Conservation (phyloP, 2,329 filamentous ascomycete genomes). For the Stachybotrys elegans region DNA sequence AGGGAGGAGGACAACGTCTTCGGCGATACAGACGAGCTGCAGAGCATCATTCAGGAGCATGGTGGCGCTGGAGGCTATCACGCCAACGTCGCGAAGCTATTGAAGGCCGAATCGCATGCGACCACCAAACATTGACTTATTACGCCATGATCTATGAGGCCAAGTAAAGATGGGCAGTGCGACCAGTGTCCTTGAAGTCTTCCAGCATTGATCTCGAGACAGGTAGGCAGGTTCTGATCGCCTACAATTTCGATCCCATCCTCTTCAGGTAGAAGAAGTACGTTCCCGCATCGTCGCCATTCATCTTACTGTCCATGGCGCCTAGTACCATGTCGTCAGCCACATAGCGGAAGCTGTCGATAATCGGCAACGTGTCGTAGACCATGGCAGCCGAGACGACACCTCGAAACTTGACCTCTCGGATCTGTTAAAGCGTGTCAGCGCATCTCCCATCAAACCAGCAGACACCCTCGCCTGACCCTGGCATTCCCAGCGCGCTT, state of each 20-base stretch:
- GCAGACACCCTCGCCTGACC: not conserved
- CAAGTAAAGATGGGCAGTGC: no score
- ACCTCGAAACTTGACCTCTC: slow-evolving; percentile 17
- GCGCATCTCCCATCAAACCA: not conserved
- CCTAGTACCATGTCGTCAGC: slow-evolving; percentile 18
- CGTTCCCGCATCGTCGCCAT: slow-evolving; percentile 7
- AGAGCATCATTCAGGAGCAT: slow-evolving; percentile 42
- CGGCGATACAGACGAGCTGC: slow-evolving; percentile 31
- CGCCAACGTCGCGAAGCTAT: slow-evolving; percentile 56
- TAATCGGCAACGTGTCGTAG: slow-evolving; percentile 22
- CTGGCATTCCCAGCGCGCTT: not conserved
- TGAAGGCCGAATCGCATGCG: slow-evolving; percentile 38
- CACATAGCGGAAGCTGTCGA: slow-evolving; percentile 23
- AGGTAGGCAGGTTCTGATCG: no score
- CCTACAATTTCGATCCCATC: not conserved
- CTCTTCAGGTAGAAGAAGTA: slow-evolving; percentile 20
- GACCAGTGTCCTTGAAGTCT: no score
- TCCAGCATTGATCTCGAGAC: no score
- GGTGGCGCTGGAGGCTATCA: slow-evolving; percentile 54
- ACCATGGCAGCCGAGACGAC: slow-evolving; percentile 22
- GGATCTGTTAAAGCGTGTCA: slow-evolving; percentile 8
- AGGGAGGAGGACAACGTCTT: slow-evolving; percentile 15
- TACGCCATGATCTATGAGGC: no score
- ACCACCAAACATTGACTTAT: no score
- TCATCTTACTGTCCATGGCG: slow-evolving; percentile 20